Conservation (phyloP, 805 yeast genomes). For the Starmerella stellata region DNA sequence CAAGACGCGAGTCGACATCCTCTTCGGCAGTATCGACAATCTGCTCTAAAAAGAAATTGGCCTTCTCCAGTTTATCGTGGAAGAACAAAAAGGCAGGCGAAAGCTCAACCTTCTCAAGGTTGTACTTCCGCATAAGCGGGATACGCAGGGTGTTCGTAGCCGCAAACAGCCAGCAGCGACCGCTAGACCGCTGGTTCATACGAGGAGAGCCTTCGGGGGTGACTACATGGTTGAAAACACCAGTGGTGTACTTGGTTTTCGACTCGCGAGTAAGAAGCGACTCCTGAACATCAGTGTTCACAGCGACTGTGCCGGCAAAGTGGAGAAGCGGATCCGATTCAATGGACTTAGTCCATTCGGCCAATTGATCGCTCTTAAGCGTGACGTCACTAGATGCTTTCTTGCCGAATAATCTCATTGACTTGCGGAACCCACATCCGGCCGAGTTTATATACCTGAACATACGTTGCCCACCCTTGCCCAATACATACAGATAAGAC, state of each 20-base stretch:
- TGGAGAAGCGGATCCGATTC: slow-evolving; percentile 17
- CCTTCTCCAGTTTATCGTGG: slow-evolving; percentile 72
- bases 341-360: slow-evolving; percentile 18
- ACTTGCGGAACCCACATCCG: not conserved
- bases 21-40: slow-evolving; percentile 49
- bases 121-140: slow-evolving; percentile 41
- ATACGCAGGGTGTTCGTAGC: slow-evolving; percentile 56
- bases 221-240: slow-evolving; percentile 29
- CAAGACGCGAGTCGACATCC: slow-evolving; percentile 49
- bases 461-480: not conserved
- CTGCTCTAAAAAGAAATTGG: slow-evolving; percentile 63
- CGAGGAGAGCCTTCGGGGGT: slow-evolving; percentile 42
- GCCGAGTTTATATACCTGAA: not conserved
- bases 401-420: slow-evolving; percentile 10
- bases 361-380: slow-evolving; percentile 12
- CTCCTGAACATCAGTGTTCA: slow-evolving; percentile 18
- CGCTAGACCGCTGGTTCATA: slow-evolving; percentile 56
- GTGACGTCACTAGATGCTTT: slow-evolving; percentile 6
- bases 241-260: slow-evolving; percentile 14
- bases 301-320: slow-evolving; percentile 21
- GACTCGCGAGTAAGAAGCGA: slow-evolving; percentile 19
- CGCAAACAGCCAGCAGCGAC: slow-evolving; percentile 83
- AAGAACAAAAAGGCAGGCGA: slow-evolving; percentile 68
- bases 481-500: not conserved
- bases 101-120: slow-evolving; percentile 49